Percentiles rank a stretch among this genome's conserved stretches.
Conservation (phyloP, 768 basidiomycete species). For the Gymnopilus dilepis region DNA sequence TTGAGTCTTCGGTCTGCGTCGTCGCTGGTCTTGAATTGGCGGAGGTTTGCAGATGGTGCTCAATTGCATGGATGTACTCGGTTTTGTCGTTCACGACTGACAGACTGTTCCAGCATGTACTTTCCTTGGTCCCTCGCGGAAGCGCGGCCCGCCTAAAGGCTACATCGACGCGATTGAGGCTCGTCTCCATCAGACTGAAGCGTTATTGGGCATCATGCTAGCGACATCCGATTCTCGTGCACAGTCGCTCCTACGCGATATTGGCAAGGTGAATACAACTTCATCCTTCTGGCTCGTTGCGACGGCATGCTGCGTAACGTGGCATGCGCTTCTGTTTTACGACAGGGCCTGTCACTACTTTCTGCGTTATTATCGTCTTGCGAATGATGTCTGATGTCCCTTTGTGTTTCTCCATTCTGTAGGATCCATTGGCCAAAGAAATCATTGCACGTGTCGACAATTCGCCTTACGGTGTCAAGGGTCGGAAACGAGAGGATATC, state of each 20-base stretch:
- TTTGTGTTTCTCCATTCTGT: constrained; percentile 22
- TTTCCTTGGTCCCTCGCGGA: constrained; percentile 78
- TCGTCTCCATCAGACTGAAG: constrained; percentile 89
- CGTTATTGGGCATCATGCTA: constrained; percentile 82
- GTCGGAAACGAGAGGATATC: constrained; percentile 50
- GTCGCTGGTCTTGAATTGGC: background rate
- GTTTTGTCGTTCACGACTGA: constrained; percentile 3
- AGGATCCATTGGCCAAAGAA: constrained; percentile 82
- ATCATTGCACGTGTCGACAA: constrained; percentile 84
- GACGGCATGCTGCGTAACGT: constrained; percentile 9
- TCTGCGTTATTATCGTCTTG: background rate
- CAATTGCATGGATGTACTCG: constrained; percentile 10
- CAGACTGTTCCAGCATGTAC: constrained; percentile 60
- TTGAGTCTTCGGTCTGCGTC: background rate
- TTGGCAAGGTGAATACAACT: constrained; percentile 47
- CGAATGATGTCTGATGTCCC: background rate
- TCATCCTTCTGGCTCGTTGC: constrained; percentile 1
- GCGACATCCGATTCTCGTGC: constrained; percentile 50
- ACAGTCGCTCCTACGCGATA: constrained; percentile 51
- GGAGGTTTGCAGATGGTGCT: background rate
- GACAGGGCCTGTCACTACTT: background rate
- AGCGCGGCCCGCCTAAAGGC: constrained; percentile 89
- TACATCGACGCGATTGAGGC: constrained; percentile 96
- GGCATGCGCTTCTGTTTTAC: background rate
- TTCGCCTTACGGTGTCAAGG: constrained; percentile 78